Conservation (phyloP, 768 basidiomycete species). For the Russula olivacea region DNA sequence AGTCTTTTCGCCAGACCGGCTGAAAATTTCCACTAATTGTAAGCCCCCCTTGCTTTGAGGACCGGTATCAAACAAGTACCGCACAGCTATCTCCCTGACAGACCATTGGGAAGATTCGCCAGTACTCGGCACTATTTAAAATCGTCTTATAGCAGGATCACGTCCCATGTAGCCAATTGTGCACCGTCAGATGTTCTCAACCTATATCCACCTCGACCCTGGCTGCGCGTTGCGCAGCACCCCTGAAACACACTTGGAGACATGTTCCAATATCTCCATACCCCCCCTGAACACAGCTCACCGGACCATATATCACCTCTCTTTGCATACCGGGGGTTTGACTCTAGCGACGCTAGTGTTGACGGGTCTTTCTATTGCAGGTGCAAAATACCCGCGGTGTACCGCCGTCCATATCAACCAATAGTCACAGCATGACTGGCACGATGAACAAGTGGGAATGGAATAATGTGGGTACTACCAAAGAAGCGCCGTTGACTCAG, state of each 20-base stretch:
- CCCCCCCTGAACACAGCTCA: background rate
- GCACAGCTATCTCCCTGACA: background rate
- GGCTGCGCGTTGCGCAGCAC: background rate
- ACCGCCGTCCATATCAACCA: background rate
- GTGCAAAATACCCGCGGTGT: background rate
- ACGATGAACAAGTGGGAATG: background rate
- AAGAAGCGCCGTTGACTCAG: background rate
- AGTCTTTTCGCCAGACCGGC: background rate
- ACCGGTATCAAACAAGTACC: background rate
- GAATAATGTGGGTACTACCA: too few species aligned
- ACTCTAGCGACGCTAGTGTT: background rate
- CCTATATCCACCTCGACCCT: background rate
- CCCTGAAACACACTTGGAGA: constrained; percentile 3
- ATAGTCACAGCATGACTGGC: background rate
- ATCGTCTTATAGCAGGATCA: background rate
- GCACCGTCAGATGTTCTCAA: background rate
- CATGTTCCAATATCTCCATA: background rate
- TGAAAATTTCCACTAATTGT: background rate
- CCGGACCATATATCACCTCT: background rate
- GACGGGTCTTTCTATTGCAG: background rate
- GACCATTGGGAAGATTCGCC: background rate
- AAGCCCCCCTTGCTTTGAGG: background rate
- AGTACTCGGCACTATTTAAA: background rate
- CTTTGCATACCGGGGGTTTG: background rate
- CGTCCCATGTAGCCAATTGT: background rate